These are phyloP conservation scores for Ophiosphaerella korrae DNA, from an alignment of 2,329 filamentous ascomycete species.

Conservation along the genomic window DNA sequence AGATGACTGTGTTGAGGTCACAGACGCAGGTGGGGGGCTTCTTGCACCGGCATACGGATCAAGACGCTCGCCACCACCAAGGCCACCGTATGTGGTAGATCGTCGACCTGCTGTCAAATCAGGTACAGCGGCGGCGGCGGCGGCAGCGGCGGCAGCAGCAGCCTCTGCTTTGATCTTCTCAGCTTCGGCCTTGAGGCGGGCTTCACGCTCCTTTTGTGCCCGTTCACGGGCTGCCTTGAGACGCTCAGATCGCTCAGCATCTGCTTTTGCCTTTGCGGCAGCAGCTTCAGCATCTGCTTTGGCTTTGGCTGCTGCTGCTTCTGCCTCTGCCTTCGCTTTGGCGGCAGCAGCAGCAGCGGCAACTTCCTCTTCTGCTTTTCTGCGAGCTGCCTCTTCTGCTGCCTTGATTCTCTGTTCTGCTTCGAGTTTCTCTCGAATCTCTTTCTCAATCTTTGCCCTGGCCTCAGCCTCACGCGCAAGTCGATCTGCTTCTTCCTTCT, in stretches of 20 bases:
- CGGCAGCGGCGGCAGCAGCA: conserved; percentile 14
- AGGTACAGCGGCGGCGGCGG: conserved; percentile 25
- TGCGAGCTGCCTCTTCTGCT: conserved; percentile 46
- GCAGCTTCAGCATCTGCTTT: conserved; percentile 36
- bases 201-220: conserved; percentile 45
- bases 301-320: conserved; percentile 38
- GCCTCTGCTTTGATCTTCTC: conserved; percentile 38
- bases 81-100: conserved; percentile 46
- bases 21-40: conserved; percentile 53
- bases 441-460: conserved; percentile 47
- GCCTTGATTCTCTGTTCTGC: conserved; percentile 46
- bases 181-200: conserved; percentile 43
- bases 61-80: conserved; percentile 68
- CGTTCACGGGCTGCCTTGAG: conserved; percentile 48
- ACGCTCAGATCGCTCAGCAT: conserved; percentile 41
- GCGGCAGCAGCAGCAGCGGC: conserved; percentile 30
- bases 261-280: conserved; percentile 40
- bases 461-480: conserved; percentile 44
- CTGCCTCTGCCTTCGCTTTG: conserved; percentile 37
- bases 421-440: conserved; percentile 50
- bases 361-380: conserved; percentile 45
- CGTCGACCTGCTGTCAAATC: conserved; percentile 31
- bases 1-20: conserved; percentile 45
- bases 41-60: conserved; percentile 68
- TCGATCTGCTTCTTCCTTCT: conserved; percentile 49